These are phyloP conservation scores for Sanghuangporus baumii DNA, from an alignment of 1,284 basidiomycete species.

Conservation along the genomic window DNA sequence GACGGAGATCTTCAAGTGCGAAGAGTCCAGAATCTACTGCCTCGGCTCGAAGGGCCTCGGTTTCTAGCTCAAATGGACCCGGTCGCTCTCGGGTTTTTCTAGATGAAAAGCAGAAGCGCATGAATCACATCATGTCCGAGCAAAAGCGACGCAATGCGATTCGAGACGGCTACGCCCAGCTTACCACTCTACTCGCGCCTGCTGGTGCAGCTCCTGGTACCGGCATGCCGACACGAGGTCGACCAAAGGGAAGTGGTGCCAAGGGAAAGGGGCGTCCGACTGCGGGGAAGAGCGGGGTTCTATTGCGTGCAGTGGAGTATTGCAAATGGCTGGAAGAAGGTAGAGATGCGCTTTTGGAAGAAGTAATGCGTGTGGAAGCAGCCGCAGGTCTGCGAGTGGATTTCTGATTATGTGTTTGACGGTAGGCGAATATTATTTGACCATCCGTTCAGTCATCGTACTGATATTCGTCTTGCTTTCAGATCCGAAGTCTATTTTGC, in stretches of 20 bases:
- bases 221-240: constrained; percentile 69
- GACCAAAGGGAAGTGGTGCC: constrained; percentile 71
- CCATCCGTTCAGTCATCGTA: background rate
- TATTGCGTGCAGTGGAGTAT: constrained; percentile 77
- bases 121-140: constrained; percentile 92
- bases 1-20: background rate
- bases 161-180: constrained; percentile 80
- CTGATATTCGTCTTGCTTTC: background rate
- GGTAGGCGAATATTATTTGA: background rate
- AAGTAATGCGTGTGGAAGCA: constrained; percentile 57
- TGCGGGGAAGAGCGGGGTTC: constrained; percentile 77
- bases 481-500: background rate
- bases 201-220: constrained; percentile 56
- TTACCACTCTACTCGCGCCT: constrained; percentile 73
- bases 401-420: background rate
- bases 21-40: constrained; percentile 8
- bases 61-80: background rate
- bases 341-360: constrained; percentile 53
- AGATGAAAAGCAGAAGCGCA: constrained; percentile 80
- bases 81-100: constrained; percentile 37
- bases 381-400: constrained; percentile 42
- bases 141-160: constrained; percentile 88
- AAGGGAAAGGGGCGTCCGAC: constrained; percentile 35
- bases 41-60: background rate
- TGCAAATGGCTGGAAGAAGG: constrained; percentile 73